Base-by-base conservation (phyloP, 805 yeast genomes). In the Metschnikowia orientalis region DNA sequence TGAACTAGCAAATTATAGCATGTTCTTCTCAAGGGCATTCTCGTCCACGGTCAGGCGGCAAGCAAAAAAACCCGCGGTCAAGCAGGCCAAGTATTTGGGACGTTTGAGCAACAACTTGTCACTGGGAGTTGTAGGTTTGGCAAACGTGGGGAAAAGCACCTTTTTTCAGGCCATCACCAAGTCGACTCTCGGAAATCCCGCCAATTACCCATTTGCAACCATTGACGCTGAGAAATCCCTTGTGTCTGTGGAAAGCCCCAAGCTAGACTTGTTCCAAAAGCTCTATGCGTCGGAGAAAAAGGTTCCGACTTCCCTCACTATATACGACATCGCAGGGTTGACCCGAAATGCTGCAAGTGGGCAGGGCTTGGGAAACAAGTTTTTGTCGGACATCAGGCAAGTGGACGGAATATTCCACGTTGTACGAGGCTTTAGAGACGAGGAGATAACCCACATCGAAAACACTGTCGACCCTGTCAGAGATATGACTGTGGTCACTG, bases 331-430 rank as follows among this genome's bases (percentile, higher is more conserved):
- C 64, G 98, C 98, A 40, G 98, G 98, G 62, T 73, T 92, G 59
- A 90, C 97, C 46, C 86, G 86, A 67, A 97, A 96, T 67, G 97
- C 97, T 23, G 79, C 87, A 40, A 81, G 84, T 34, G 97, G 97
- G 62, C 97, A 88, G 67, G 98, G 98, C 59, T 77, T 92, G 47
- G 98, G 98, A 57, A 92, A 92, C 63, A 95, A 95, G 44, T 92
- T 92, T 75, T 77, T 92, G 68, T 81, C 95, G 49, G 89, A 92
- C 62, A 92, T 92, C 53, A 79, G 97, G 66, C 92, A 95, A 30
- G 98, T 92, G 37, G 98, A 92, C 74, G 95, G 97, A 43, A 81
- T 92, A 46, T 92, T 84, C 69, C 97, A 92, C 69, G 95, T 92
- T 45, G 97, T 92, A 31, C 81, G 98, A 67, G 85, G 95, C 66